Percentiles rank a stretch among this genome's conserved stretches.
phyloP scores from a whole-genome alignment of 2,329 filamentous ascomycete genomes.

The Teratosphaeria epicoccoides region DNA sequence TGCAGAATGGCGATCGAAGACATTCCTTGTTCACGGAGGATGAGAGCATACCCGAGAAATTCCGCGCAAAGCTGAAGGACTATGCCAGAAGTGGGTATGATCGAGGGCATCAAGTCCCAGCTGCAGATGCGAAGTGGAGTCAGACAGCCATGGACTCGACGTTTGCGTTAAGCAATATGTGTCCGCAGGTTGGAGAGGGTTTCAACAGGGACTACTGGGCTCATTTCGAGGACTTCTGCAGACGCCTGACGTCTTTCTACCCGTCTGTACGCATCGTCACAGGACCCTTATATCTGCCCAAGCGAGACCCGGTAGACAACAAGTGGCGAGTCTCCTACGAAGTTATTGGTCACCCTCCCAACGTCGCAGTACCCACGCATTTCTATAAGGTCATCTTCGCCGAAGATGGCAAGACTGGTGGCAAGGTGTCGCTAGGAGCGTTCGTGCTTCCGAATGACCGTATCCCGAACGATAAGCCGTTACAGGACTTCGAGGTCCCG shows the following conservation, averaged over 20 bases:
- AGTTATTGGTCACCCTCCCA: conserved; percentile 86
- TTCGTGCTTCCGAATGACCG: conserved; percentile 89
- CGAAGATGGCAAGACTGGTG: conserved; percentile 59
- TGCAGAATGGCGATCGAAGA: conserved; percentile 69
- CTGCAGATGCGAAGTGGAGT: conserved; percentile 91
- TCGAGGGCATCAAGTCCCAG: conserved; percentile 91
- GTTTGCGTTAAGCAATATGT: conserved; percentile 92
- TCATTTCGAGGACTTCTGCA: conserved; percentile 95
- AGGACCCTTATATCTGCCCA: conserved; percentile 84
- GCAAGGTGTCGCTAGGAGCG: conserved; percentile 78
- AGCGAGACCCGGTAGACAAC: conserved; percentile 66
- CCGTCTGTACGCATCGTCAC: conserved; percentile 86
- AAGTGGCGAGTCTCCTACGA: conserved; percentile 97
- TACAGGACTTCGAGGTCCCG: conserved; percentile 89
- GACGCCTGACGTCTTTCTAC: conserved; percentile 67
- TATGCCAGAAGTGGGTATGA: conserved; percentile 95
- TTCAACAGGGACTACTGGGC: conserved; percentile 99
- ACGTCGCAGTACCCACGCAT: conserved; percentile 91
- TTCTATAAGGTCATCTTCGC: conserved; percentile 99
- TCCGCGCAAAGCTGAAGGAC: conserved; percentile 82
- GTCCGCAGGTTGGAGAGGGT: conserved; percentile 91
- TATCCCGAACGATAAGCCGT: conserved; percentile 77
- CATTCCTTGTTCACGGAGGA: conserved; percentile 80
- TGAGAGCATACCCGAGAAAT: conserved; percentile 64
- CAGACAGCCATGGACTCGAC: conserved; percentile 92